Base-by-base conservation (phyloP, 192 early-diverging fungal species). In the Entrophospora sp. region DNA sequence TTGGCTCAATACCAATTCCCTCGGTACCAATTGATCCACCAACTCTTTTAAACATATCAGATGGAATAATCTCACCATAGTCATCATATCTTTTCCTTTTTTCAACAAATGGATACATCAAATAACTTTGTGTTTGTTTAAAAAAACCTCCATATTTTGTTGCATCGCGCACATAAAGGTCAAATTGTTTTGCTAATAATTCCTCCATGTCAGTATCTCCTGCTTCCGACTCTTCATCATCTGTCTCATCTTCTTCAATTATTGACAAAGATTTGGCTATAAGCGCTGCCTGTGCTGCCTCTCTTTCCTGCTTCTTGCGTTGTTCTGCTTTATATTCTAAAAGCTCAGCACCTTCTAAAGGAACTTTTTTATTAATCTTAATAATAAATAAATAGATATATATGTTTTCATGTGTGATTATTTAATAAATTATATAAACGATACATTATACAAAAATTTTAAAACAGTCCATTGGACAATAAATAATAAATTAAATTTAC, bases 91-190 rank as follows among this genome's bases (percentile, higher is more conserved):
- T 85, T 44, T 88, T 88, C 58, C 86, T 79, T 44, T 81, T 78
- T 56, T 96, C 94, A 12, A 79, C 74, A 55, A 84, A 89, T 0
- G 96, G 96, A 67, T 92, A 98, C 94, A 84, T 87, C 49, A 81
- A 86, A 74, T 81, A 85, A 76, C 83, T 92, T 71, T 87, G 90
- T 18, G 79, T 77, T 66, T 92, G 87, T 53, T 88, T 84, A 67
- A 91, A 88, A 60, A 89, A 83, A 1, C 83, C 85, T 25, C 86
- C 85, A 35, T 81, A 84, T 38, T 81, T 79, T 14, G 77, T 82
- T 1, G 81, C 81, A 38, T 93, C 93, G 64, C 85, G 85, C 56
- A 95, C 82, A 61, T 93, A 89, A 28, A 95, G 79, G 69, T 97
- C 95, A 58, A 79, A 90, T 45, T 86, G 84, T 1, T 36, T 75